phyloP scores from a whole-genome alignment of 345 rosid genomes.

The Eucalyptus polybractea region DNA sequence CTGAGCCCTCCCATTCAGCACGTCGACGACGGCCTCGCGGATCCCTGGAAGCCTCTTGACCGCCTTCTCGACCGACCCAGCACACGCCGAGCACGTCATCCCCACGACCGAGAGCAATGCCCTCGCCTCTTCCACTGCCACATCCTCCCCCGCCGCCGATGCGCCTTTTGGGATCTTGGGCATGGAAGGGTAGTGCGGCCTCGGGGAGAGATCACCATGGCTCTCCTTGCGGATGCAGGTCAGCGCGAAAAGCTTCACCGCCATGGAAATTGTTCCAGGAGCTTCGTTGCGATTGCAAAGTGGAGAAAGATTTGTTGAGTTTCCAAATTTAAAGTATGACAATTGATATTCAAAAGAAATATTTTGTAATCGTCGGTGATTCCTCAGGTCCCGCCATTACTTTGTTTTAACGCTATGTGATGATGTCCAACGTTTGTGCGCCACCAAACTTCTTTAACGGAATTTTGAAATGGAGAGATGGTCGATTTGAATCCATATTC shows the following conservation, averaged over 20 bases:
- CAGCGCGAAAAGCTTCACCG: conserved; percentile 45
- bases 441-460: background rate
- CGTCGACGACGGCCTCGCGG: conserved; percentile 63
- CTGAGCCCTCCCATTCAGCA: conserved; percentile 51
- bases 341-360: background rate
- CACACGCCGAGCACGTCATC: conserved; percentile 89
- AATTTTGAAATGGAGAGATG: background rate
- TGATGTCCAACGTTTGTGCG: background rate
- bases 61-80: conserved; percentile 89
- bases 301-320: background rate
- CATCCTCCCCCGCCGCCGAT: conserved; percentile 4
- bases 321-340: background rate
- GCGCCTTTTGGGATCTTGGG: conserved; percentile 53
- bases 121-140: conserved; percentile 12
- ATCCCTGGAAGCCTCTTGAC: conserved; percentile 82
- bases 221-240: conserved; percentile 53
- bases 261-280: conserved; percentile 19
- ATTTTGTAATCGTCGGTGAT: background rate
- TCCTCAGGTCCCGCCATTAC: background rate
- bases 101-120: conserved; percentile 63
- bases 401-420: background rate
- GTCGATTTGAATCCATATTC: background rate
- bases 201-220: conserved; percentile 23
- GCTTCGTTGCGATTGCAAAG: background rate
- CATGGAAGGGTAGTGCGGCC: conserved; percentile 55